A percentile compares a stretch with the other conserved stretches of the same genome.
Evolutionary conservation across 225 moss, liverwort and hornwort genomes (phyloP).

Genomic region (Sphagnum contortum): DNA sequence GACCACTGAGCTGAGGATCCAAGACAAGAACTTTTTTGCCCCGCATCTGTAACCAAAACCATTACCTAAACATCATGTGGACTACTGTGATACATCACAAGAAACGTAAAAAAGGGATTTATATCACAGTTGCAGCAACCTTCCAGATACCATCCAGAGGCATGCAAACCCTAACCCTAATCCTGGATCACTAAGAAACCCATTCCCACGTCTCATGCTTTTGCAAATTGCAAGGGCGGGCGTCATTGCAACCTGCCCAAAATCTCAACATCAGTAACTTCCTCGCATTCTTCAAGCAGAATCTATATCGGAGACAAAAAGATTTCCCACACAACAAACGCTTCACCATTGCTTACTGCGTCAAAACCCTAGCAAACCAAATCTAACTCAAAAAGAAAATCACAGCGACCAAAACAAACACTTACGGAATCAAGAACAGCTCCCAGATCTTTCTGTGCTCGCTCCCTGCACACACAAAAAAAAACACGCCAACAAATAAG

Average conservation of each 20-base stretch:
- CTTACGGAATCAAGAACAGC: conserved; percentile 78
- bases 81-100: not conserved
- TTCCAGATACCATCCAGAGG: no score
- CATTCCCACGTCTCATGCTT: no score
- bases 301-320: no score
- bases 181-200: no score
- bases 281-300: no score
- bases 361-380: no score
- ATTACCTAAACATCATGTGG: not conserved
- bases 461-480: conserved; percentile 46
- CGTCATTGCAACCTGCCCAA: no score
- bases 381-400: not conserved
- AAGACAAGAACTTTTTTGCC: conserved; percentile 88
- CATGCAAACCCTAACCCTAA: no score
- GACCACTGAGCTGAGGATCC: conserved; percentile 90
- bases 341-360: no score
- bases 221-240: no score
- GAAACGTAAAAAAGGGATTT: not conserved
- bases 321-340: no score
- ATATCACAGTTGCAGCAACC: not conserved
- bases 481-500: conserved; percentile 1
- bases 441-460: conserved; percentile 75
- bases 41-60: conserved; percentile 37
- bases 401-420: not conserved
- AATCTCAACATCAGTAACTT: no score